Conservation (phyloP, 768 basidiomycete species). For the Trametes elegans region DNA sequence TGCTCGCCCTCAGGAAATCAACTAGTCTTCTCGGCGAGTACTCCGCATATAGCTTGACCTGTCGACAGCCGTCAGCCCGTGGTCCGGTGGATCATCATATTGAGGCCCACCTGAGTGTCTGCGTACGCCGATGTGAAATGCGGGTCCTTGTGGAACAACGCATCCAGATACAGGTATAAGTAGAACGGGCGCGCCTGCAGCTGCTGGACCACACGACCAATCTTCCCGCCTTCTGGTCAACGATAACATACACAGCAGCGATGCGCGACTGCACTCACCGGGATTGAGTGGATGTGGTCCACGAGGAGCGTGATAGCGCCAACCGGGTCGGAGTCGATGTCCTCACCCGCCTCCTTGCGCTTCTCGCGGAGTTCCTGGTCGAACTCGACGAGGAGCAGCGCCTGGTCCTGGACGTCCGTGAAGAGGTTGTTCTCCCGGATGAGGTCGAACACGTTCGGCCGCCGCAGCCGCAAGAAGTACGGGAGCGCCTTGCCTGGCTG, state of each 20-base stretch:
- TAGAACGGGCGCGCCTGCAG: slow-evolving; percentile 73
- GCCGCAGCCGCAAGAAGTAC: slow-evolving; percentile 81
- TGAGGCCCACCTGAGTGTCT: slow-evolving; percentile 64
- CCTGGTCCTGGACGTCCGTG: slow-evolving; percentile 93
- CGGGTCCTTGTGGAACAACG: slow-evolving; percentile 84
- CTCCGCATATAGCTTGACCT: slow-evolving; percentile 92
- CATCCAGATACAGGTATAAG: slow-evolving; percentile 91
- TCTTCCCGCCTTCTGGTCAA: slow-evolving; percentile 44
- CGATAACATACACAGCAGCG: not conserved
- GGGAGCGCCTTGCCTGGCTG: slow-evolving; percentile 95
- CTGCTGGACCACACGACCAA: slow-evolving; percentile 85
- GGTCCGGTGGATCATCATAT: not conserved
- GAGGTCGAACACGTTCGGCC: slow-evolving; percentile 90
- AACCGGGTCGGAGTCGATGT: slow-evolving; percentile 48
- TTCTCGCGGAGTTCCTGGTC: slow-evolving; percentile 82
- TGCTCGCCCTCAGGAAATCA: slow-evolving; percentile 89
- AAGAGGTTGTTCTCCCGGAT: slow-evolving; percentile 93
- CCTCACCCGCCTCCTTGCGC: slow-evolving; percentile 41
- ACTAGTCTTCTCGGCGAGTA: slow-evolving; percentile 76
- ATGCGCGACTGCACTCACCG: slow-evolving; percentile 49
- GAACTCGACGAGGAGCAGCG: slow-evolving; percentile 88
- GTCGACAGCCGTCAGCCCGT: not conserved
- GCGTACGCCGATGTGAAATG: slow-evolving; percentile 77
- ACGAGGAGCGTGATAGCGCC: slow-evolving; percentile 86
- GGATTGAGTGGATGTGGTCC: slow-evolving; percentile 94